Evolutionary conservation across 2,329 filamentous ascomycete species (phyloP), one percentile per base, ranked within the genome.

Genomic region (Alternaria triticimaculans): DNA sequence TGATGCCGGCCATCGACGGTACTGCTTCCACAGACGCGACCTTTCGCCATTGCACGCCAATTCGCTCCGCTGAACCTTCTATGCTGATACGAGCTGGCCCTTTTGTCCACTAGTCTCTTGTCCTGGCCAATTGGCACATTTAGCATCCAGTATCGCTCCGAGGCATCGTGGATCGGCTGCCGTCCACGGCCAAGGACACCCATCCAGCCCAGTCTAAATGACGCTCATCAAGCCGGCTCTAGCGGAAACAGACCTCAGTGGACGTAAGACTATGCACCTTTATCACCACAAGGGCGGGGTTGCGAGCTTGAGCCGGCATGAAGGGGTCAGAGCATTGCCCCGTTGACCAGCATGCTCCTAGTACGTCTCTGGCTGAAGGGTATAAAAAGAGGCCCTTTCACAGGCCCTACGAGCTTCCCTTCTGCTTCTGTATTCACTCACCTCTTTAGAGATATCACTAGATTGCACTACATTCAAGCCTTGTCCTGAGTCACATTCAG

Each of bases 261-360:
- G 77, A 74, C 65, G 72, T 75, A 76, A 72, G 72, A 74, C 65
- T 75, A 80, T 80, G 78, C 78, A 78, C 65, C 73, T 76, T 71
- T 75, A 80, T 80, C 79, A 80, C 72, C 65, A 67, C 70, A 67
- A 69, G 74, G 76, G 78, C 75, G 79, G 77, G 78, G 77, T 78
- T 71, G 71, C 72, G 70, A 69, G 70, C 66, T 70, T 65, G 65
- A 73, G 68, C 67, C 69, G 71, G 72, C 72, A 76, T 74, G 69
- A 75, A 69, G 68, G 76, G 73, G 76, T 80, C 74, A 75, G 69
- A 65, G 70, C 70, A 58, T 78, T 75, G 55, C 74, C 69, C 74
- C 71, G 59, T 76, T 64, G 64, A 71, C 68, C 61, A 65, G 64
- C 65, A 72, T 67, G 67, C 68, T 69, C 69, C 60, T 65, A 65